phyloP scores from a whole-genome alignment of 768 basidiomycete genomes.

The Boletellus emodensis region DNA sequence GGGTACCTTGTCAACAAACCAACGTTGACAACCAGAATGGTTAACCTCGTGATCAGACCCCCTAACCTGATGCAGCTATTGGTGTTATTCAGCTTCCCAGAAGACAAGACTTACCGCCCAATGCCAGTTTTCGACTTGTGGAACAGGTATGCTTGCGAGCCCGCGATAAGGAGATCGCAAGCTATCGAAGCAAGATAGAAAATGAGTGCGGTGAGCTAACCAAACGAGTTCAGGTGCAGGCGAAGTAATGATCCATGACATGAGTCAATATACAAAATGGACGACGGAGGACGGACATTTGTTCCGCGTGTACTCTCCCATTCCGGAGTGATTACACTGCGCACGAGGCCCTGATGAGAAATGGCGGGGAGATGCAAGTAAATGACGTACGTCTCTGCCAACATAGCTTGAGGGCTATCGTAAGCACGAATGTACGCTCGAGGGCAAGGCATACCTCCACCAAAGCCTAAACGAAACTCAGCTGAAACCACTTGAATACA shows the following conservation, averaged over 20 bases:
- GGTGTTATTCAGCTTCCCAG: background rate
- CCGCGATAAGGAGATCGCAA: slow-evolving; percentile 33
- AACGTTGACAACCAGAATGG: slow-evolving; percentile 33
- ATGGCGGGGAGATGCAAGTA: background rate
- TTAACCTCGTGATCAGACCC: slow-evolving; percentile 31
- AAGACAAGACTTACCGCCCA: slow-evolving; percentile 19
- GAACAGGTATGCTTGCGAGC: slow-evolving; percentile 33
- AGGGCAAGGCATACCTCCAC: slow-evolving; percentile 22
- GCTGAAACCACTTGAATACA: background rate
- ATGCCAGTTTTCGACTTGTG: slow-evolving; percentile 29
- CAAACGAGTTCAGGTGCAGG: too few relatives aligned
- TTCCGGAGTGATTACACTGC: slow-evolving; percentile 27
- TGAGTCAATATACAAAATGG: background rate
- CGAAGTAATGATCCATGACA: background rate
- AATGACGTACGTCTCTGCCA: slow-evolving; percentile 29
- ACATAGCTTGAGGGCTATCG: slow-evolving; percentile 22
- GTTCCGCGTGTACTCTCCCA: slow-evolving; percentile 32
- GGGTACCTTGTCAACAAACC: slow-evolving; percentile 34
- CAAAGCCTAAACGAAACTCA: slow-evolving; percentile 19
- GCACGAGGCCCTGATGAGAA: background rate
- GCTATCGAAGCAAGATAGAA: slow-evolving; percentile 33
- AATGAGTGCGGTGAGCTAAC: slow-evolving; percentile 28
- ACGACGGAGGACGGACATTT: slow-evolving; percentile 22
- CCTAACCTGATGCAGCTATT: slow-evolving; percentile 23
- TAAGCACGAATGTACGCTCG: slow-evolving; percentile 1